phyloP scores from a whole-genome alignment of 2,329 filamentous ascomycete genomes.

The Claviceps lovelessii region DNA sequence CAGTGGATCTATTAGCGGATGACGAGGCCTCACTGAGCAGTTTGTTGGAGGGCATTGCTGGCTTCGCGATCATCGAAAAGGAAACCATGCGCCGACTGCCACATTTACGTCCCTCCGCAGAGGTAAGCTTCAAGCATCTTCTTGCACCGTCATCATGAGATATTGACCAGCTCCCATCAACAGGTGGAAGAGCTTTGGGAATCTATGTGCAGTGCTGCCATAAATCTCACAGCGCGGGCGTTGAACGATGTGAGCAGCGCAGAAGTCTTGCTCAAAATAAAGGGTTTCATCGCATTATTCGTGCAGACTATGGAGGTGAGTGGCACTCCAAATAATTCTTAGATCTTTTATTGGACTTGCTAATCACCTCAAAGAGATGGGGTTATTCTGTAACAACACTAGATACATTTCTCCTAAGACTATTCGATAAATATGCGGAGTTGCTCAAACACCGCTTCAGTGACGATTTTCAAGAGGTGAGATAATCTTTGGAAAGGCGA shows the following conservation, averaged over 20 bases:
- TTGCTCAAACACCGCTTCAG: constrained; percentile 83
- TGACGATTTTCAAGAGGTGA: constrained; percentile 83
- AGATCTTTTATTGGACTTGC: constrained; percentile 41
- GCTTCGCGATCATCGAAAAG: constrained; percentile 92
- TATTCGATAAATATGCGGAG: constrained; percentile 91
- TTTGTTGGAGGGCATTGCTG: constrained; percentile 81
- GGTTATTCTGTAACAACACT: constrained; percentile 71
- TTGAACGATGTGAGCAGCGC: constrained; percentile 72
- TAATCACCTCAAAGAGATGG: constrained; percentile 73
- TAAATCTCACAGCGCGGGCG: constrained; percentile 66
- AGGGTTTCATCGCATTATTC: constrained; percentile 82
- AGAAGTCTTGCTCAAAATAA: constrained; percentile 84
- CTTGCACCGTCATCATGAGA: background rate
- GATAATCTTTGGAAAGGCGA: constrained; percentile 1
- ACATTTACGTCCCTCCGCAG: constrained; percentile 65
- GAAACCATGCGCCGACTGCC: constrained; percentile 80
- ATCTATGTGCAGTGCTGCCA: constrained; percentile 83
- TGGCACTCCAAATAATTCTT: constrained; percentile 39
- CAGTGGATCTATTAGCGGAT: constrained; percentile 64
- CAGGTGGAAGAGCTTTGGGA: constrained; percentile 97
- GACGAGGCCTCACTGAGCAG: constrained; percentile 79
- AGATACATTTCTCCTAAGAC: constrained; percentile 68
- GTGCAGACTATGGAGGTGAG: constrained; percentile 93
- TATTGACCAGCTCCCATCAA: background rate
- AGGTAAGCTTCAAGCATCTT: constrained; percentile 41